Evolutionary conservation across 2,329 filamentous ascomycete species (phyloP), one percentile per base, ranked within the genome.

Genomic region (Fusarium nurragi): DNA sequence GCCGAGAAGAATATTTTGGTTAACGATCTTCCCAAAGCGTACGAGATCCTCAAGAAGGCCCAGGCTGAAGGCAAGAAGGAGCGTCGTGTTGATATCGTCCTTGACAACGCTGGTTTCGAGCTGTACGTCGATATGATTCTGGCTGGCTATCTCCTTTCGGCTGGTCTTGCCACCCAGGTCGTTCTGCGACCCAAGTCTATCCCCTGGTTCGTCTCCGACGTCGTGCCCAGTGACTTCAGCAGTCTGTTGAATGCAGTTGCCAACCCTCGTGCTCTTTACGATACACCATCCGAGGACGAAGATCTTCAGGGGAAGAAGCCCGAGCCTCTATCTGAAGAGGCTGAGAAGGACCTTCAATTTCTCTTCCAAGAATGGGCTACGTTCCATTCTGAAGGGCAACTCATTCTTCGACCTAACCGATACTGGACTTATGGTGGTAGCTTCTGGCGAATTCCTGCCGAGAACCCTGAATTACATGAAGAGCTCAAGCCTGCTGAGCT

Each of bases 201-300:
- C 57, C 95, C 95, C 1, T 99, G 95, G 95, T 99, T 98, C 75
- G 95, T 99, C 44, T 97, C 93, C 1, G 95, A 99, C 72, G 95
- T 98, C 5, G 79, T 97, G 12, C 94, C 94, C 0, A 84, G 82
- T 37, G 95, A 99, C 78, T 97, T 98, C 71, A 84, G 83, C 2
- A 88, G 90, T n/a, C 85, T 98, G 4, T 86, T 99, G 48, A 88
- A 86, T 64, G 92, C 90, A 6, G 84, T 99, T n/a, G 86, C 89
- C 8, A 85, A 88, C 68, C 92, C 95, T 1, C 88, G 90, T 69
- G 72, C 78, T 12, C 97, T 98, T 77, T 98, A 95, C 79, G 87
- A 89, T 72, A 86, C 86, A 0, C 87, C 87, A 0, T 88, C 89
- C 0, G 88, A 93, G 26, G 92, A 94, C 13, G 85, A 88, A 59